These are phyloP conservation scores for Talaromyces sp. DNA, from an alignment of 2,329 filamentous ascomycete genomes.

Conservation along the genomic window DNA sequence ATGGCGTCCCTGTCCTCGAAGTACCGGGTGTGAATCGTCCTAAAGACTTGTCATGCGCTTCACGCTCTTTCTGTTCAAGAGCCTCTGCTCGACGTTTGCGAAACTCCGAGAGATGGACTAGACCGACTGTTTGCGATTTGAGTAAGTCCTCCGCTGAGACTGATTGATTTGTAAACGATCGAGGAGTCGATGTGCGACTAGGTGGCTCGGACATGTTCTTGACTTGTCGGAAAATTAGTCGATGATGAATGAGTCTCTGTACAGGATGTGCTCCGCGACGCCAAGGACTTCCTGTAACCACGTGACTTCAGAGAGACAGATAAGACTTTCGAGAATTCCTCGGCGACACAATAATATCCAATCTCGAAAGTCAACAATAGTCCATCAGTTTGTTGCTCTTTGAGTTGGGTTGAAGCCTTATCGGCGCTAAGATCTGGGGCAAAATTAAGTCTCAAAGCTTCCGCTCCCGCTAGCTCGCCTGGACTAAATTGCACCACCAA, in stretches of 20 bases:
- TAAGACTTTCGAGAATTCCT: too few relatives aligned
- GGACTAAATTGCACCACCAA: neutral
- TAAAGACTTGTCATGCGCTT: constrained; percentile 61
- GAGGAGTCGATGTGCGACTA: constrained; percentile 41
- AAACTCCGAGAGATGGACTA: constrained; percentile 88
- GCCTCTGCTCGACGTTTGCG: constrained; percentile 92
- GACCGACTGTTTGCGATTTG: constrained; percentile 80
- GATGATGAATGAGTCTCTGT: too few relatives aligned
- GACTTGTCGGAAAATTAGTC: neutral
- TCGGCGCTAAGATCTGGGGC: constrained; percentile 13
- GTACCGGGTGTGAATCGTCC: constrained; percentile 38
- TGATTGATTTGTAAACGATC: constrained; percentile 66
- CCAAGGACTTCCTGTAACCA: neutral
- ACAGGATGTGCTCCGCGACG: neutral
- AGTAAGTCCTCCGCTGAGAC: constrained; percentile 74
- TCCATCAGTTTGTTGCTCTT: neutral
- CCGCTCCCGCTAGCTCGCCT: constrained; percentile 3
- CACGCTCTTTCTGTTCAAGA: constrained; percentile 82
- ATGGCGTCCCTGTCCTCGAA: constrained; percentile 50
- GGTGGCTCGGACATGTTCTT: constrained; percentile 27
- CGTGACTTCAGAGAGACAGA: constrained; percentile 6
- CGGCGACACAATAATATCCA: neutral
- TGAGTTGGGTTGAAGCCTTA: neutral
- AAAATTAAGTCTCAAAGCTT: constrained; percentile 12
- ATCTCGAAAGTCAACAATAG: neutral